Percentiles rank a stretch among this genome's conserved stretches.
These are phyloP conservation scores for Cytospora piceae DNA, from an alignment of 2,329 filamentous ascomycete genomes.

Conservation along the genomic window DNA sequence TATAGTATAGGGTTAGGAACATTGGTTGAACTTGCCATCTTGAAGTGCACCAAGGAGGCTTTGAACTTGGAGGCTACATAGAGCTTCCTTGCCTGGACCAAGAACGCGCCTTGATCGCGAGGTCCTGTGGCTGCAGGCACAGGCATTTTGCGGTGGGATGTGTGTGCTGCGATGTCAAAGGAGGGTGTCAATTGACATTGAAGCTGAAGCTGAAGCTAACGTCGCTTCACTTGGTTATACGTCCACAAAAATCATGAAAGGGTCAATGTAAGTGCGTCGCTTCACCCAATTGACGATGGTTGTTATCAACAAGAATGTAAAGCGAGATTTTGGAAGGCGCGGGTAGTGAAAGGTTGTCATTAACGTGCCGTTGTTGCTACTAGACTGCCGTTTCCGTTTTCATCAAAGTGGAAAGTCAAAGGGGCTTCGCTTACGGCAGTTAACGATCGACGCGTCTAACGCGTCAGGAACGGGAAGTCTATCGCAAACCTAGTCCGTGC, in stretches of 20 bases:
- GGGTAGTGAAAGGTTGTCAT: too few relatives aligned
- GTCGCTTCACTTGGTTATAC: not conserved
- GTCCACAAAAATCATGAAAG: not conserved
- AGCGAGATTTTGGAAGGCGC: too few relatives aligned
- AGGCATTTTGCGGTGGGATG: not conserved
- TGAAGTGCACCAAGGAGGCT: conserved; percentile 14
- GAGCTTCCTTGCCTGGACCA: conserved; percentile 15
- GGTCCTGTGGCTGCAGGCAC: not conserved
- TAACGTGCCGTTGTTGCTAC: too few relatives aligned
- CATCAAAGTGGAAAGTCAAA: too few relatives aligned
- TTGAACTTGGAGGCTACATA: conserved; percentile 8
- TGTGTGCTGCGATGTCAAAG: not conserved
- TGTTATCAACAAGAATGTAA: not conserved
- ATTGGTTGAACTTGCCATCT: conserved; percentile 10
- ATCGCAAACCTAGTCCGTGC: not conserved
- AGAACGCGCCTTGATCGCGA: not conserved
- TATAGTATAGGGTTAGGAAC: not conserved
- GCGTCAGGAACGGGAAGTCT: not conserved
- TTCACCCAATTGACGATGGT: not conserved
- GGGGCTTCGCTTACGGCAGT: not conserved
- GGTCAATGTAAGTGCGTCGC: not conserved
- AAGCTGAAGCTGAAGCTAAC: not conserved
- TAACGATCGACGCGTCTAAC: not conserved
- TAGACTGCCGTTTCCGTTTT: too few relatives aligned
- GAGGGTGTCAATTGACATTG: not conserved